These are phyloP conservation scores for Yamadazyma conglobata DNA, from an alignment of 1,139 yeast species.

Conservation along the genomic window DNA sequence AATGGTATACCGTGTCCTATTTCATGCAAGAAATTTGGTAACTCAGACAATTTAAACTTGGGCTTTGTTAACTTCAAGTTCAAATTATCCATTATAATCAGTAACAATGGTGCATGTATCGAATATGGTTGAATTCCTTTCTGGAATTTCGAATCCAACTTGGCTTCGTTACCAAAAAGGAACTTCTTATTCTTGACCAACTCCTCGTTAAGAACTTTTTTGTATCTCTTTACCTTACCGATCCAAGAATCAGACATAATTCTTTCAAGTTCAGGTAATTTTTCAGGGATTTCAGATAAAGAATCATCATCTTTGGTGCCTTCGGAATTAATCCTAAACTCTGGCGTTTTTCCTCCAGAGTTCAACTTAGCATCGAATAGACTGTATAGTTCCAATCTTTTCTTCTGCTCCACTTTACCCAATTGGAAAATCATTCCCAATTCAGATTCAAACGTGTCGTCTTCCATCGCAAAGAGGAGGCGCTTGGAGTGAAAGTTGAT, in stretches of 20 bases:
- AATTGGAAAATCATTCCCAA: conserved; percentile 72
- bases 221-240: conserved; percentile 49
- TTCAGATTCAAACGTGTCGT: conserved; percentile 85
- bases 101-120: conserved; percentile 62
- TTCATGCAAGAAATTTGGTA: conserved; percentile 60
- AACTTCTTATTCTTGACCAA: conserved; percentile 51
- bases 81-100: conserved; percentile 53
- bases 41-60: conserved; percentile 45
- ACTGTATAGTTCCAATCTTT: conserved; percentile 54
- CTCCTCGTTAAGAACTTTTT: conserved; percentile 38
- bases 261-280: conserved; percentile 16
- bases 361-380: conserved; percentile 42
- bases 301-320: background rate
- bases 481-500: conserved; percentile 48
- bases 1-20: conserved; percentile 83
- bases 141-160: conserved; percentile 44
- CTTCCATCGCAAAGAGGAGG: conserved; percentile 56
- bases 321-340: conserved; percentile 2
- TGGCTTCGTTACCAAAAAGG: conserved; percentile 42
- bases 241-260: conserved; percentile 38
- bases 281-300: conserved; percentile 9
- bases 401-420: conserved; percentile 68
- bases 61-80: conserved; percentile 55
- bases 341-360: background rate
- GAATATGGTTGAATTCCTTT: conserved; percentile 57